Evolutionary conservation across 805 yeast species (phyloP).

Genomic region (Teunomyces stri): DNA sequence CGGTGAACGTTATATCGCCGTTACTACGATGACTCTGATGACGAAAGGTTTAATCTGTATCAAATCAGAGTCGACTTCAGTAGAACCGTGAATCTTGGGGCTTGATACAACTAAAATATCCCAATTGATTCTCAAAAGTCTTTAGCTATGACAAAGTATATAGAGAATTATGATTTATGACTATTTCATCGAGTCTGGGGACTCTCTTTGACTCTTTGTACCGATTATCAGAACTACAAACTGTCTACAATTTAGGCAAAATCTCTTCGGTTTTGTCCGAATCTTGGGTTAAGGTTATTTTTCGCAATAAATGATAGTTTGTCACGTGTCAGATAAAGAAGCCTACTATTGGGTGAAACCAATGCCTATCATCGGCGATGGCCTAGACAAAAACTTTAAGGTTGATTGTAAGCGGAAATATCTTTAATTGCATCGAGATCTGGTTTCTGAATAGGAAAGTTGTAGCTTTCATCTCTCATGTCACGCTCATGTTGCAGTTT

Average conservation of each 20-base stretch:
- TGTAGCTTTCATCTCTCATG: neutral
- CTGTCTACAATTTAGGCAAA: no score
- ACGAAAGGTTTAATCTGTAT: conserved; percentile 1
- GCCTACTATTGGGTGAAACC: neutral
- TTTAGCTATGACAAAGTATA: no score
- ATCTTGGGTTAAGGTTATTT: no score
- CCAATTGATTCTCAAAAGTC: neutral
- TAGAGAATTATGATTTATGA: no score
- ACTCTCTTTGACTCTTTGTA: no score
- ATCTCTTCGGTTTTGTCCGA: neutral
- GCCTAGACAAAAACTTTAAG: neutral
- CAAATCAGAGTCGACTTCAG: neutral
- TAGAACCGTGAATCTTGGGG: neutral
- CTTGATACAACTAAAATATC: neutral
- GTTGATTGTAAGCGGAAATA: neutral
- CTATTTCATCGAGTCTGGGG: no score
- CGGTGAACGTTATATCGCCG: conserved; percentile 2
- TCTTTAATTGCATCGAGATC: neutral
- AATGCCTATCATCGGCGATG: conserved; percentile 2
- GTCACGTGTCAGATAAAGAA: neutral
- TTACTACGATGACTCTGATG: neutral
- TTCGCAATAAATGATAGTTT: no score
- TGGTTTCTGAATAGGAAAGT: neutral
- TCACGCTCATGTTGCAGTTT: neutral
- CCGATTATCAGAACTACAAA: no score